Evolutionary conservation across 768 basidiomycete genomes (phyloP).

Genomic region (Favolaschia claudopus): DNA sequence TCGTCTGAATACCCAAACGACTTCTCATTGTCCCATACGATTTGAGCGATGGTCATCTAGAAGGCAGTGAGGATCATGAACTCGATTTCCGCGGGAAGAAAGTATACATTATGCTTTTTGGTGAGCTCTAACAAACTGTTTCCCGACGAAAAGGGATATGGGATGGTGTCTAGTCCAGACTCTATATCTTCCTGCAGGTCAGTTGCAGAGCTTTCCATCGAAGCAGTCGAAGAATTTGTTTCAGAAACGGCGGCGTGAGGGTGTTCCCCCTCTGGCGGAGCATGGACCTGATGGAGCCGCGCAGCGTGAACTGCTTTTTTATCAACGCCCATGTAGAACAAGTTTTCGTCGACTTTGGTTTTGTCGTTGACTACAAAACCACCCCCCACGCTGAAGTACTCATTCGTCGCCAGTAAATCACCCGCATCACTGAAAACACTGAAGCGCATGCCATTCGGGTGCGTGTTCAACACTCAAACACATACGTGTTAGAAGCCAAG

Average conservation of each 20-base stretch:
- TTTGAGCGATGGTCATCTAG: slow-evolving; percentile 94
- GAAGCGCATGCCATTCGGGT: slow-evolving; percentile 95
- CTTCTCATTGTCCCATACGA: slow-evolving; percentile 92
- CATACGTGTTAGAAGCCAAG: neutral
- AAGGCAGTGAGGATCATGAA: slow-evolving; percentile 10
- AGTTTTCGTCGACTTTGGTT: slow-evolving; percentile 93
- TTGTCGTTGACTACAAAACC: slow-evolving; percentile 96
- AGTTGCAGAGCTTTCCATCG: neutral
- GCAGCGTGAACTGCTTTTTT: slow-evolving; percentile 83
- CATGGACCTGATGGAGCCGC: slow-evolving; percentile 73
- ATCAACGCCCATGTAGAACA: slow-evolving; percentile 93
- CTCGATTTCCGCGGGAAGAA: slow-evolving; percentile 2
- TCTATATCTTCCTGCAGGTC: slow-evolving; percentile 3
- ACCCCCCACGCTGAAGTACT: slow-evolving; percentile 94
- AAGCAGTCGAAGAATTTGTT: slow-evolving; percentile 13
- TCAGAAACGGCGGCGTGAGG: slow-evolving; percentile 37
- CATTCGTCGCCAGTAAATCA: slow-evolving; percentile 89
- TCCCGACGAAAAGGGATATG: slow-evolving; percentile 84
- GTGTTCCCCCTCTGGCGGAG: slow-evolving; percentile 47
- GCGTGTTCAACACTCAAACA: slow-evolving; percentile 88
- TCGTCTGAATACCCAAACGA: slow-evolving; percentile 79
- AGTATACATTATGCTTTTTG: slow-evolving; percentile 74
- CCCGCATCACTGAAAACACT: slow-evolving; percentile 84
- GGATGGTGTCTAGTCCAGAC: too few relatives aligned
- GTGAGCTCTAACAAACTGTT: slow-evolving; percentile 79